Conservation (phyloP, 768 basidiomycete genomes). For the Russula lepida region DNA sequence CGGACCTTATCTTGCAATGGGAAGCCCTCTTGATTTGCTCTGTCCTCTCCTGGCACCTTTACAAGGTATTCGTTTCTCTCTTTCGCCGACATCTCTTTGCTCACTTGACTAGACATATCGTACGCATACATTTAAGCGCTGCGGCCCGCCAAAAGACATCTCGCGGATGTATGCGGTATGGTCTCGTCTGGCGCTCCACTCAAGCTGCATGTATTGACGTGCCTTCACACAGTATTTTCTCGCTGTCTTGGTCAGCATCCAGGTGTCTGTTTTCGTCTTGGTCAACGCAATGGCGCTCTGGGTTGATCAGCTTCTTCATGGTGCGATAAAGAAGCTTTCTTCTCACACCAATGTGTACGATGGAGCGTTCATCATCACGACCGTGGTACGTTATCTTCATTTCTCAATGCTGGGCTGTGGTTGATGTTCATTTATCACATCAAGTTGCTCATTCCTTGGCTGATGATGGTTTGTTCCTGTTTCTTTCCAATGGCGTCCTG, state of each 20-base stretch:
- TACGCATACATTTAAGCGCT: constrained; percentile 40
- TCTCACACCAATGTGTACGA: constrained; percentile 35
- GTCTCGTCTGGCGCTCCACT: constrained; percentile 9
- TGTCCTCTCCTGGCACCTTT: constrained; percentile 39
- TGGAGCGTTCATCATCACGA: constrained; percentile 38
- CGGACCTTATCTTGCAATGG: constrained; percentile 39
- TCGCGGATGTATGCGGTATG: constrained; percentile 43
- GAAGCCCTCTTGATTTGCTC: constrained; percentile 36
- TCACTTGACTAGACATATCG: constrained; percentile 34
- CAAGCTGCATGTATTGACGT: neutral
- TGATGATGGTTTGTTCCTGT: constrained; percentile 34
- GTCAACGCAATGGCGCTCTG: constrained; percentile 45
- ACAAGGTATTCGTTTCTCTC: constrained; percentile 29
- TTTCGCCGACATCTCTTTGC: neutral
- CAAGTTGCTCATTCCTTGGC: constrained; percentile 45
- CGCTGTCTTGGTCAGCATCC: constrained; percentile 45
- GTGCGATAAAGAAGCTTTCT: constrained; percentile 37
- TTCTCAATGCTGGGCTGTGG: neutral
- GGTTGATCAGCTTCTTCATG: constrained; percentile 45
- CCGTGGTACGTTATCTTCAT: constrained; percentile 31
- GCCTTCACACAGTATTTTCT: constrained; percentile 39
- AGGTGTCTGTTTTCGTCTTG: constrained; percentile 46
- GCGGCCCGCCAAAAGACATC: constrained; percentile 45
- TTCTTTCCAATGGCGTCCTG: neutral
- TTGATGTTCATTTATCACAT: neutral